Evolutionary conservation across 108 stramenopile species (phyloP).

Genomic region (Pseudonitzschia multistriata): DNA sequence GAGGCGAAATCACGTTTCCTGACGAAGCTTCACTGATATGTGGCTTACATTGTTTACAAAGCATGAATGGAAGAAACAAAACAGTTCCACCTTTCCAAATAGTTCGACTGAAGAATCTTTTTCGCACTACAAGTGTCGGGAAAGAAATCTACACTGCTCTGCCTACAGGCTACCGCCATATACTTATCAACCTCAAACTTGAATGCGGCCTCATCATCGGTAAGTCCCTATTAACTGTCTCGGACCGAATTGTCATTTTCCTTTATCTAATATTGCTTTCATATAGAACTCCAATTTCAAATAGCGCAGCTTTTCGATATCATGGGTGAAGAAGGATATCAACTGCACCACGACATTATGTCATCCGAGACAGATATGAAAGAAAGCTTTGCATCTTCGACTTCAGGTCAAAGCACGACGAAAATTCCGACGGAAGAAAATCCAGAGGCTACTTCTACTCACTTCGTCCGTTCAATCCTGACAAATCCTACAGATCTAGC

Average conservation of each 20-base stretch:
- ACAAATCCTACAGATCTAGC: background rate
- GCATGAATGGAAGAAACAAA: background rate
- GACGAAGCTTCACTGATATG: conserved; percentile 47
- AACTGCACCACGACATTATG: conserved; percentile 36
- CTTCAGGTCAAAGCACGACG: too few species aligned
- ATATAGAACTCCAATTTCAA: conserved; percentile 50
- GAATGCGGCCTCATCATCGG: conserved; percentile 43
- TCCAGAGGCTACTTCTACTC: background rate
- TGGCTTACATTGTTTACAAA: conserved; percentile 19
- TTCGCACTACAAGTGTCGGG: conserved; percentile 21
- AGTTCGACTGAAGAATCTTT: conserved; percentile 53
- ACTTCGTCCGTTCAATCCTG: conserved; percentile 1
- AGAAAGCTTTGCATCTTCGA: background rate
- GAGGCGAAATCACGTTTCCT: conserved; percentile 40
- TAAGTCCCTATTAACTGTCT: conserved; percentile 19
- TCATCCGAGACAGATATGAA: conserved; percentile 3
- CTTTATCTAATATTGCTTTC: background rate
- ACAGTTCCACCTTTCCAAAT: conserved; percentile 20
- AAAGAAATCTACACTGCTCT: conserved; percentile 23
- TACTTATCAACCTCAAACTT: conserved; percentile 41
- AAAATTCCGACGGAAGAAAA: background rate
- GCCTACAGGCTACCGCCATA: conserved; percentile 54
- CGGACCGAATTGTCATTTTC: background rate
- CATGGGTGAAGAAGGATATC: conserved; percentile 36
- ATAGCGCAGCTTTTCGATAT: conserved; percentile 36